phyloP scores from a whole-genome alignment of 2,329 filamentous ascomycete genomes.

The Annulohypoxylon truncatum region DNA sequence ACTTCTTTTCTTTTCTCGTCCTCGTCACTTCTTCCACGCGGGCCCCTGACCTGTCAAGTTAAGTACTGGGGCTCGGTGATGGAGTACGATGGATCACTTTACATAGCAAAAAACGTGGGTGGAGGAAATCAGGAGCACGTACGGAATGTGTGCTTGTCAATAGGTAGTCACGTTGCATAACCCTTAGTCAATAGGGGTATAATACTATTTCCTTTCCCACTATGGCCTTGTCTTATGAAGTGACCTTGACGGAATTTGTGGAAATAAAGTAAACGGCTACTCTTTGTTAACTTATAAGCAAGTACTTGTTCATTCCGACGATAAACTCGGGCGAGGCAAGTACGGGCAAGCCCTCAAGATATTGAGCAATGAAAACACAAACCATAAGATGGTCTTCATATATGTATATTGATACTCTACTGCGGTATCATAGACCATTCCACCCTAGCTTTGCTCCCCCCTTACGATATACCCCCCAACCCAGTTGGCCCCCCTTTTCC shows the following conservation, averaged over 20 bases:
- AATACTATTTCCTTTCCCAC: neutral
- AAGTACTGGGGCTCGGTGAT: neutral
- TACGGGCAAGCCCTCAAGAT: neutral
- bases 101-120: neutral
- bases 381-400: neutral
- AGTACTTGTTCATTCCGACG: neutral
- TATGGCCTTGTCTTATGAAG: neutral
- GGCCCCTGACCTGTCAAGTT: too few relatives aligned
- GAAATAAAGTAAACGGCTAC: neutral
- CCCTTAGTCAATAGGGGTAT: neutral
- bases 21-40: neutral
- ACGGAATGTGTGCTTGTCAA: neutral
- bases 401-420: neutral
- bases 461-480: too few relatives aligned
- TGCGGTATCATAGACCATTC: neutral
- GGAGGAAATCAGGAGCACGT: neutral
- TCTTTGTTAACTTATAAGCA: too few relatives aligned
- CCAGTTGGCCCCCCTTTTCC: neutral
- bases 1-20: neutral
- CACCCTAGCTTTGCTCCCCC: neutral
- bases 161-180: neutral
- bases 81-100: neutral
- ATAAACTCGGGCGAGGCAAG: neutral
- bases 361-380: neutral
- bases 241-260: neutral